phyloP scores from a whole-genome alignment of 2,329 filamentous ascomycete genomes.

The Talaromyces verruculosus region DNA sequence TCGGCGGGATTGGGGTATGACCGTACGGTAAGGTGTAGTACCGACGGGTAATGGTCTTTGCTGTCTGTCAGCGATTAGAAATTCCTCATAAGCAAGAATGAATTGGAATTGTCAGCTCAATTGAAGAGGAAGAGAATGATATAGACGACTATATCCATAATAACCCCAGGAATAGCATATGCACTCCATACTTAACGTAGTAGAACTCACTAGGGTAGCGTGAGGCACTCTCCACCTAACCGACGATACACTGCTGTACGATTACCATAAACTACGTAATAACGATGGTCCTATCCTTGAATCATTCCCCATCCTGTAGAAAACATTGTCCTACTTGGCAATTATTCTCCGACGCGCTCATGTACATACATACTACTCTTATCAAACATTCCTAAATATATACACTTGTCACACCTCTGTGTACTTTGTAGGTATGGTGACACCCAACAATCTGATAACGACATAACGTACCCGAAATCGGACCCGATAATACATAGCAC shows the following conservation, averaged over 20 bases:
- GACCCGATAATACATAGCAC: background rate
- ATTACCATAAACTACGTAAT: constrained; percentile 1
- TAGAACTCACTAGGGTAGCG: background rate
- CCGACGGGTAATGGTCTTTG: background rate
- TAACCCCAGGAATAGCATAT: background rate
- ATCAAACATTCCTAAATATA: background rate
- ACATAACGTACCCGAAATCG: background rate
- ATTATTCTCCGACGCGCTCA: background rate
- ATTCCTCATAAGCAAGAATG: background rate
- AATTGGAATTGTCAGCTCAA: background rate
- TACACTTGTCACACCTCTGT: background rate
- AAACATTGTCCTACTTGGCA: background rate
- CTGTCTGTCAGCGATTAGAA: background rate
- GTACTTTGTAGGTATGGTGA: too few species aligned
- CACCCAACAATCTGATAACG: background rate
- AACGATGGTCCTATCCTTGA: background rate
- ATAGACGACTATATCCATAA: background rate
- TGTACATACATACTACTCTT: background rate
- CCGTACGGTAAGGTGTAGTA: background rate
- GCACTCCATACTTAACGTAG: background rate
- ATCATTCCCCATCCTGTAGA: background rate
- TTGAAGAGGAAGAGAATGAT: too few species aligned
- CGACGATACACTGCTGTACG: background rate
- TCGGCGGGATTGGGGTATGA: background rate
- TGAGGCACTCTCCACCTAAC: background rate